phyloP scores from a whole-genome alignment of 441 rosid species.

The Erodium texanum region DNA sequence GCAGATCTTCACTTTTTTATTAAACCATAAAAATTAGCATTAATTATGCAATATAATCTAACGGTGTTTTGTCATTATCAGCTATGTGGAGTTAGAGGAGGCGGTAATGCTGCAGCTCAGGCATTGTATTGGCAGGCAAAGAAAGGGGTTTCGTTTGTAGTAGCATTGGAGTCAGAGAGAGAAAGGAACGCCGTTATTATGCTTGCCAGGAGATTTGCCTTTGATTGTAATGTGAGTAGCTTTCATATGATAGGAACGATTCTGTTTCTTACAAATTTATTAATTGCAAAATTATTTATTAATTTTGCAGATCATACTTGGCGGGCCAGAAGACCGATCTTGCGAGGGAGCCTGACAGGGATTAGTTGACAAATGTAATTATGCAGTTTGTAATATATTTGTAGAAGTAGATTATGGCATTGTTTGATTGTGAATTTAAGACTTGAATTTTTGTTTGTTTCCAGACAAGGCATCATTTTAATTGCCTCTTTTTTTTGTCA shows the following conservation, averaged over 20 bases:
- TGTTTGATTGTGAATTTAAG: constrained; percentile 17
- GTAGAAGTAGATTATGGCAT: constrained; percentile 27
- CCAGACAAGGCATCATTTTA: constrained; percentile 31
- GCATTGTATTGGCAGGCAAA: constrained; percentile 88
- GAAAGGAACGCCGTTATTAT: constrained; percentile 83
- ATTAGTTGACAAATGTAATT: constrained; percentile 37
- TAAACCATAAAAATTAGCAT: background rate
- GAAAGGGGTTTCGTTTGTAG: constrained; percentile 57
- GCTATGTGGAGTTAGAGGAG: constrained; percentile 98
- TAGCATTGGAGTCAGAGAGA: constrained; percentile 84
- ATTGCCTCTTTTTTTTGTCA: constrained; percentile 27
- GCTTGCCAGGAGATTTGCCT: constrained; percentile 92
- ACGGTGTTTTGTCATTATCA: too few species aligned
- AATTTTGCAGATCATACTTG: constrained; percentile 56
- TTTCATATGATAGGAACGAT: background rate
- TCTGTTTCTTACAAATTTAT: background rate
- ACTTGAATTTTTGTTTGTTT: background rate
- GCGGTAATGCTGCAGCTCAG: constrained; percentile 92
- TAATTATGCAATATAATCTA: background rate
- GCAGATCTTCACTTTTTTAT: background rate
- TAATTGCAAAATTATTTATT: background rate
- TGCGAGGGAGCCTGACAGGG: constrained; percentile 25
- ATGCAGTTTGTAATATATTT: constrained; percentile 27
- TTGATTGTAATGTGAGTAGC: constrained; percentile 79
- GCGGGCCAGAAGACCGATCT: constrained; percentile 80